Evolutionary conservation across 352 stramenopile genomes (phyloP), one percentile per base, ranked within the genome.

Genomic region (Phytophthora podocarpi): DNA sequence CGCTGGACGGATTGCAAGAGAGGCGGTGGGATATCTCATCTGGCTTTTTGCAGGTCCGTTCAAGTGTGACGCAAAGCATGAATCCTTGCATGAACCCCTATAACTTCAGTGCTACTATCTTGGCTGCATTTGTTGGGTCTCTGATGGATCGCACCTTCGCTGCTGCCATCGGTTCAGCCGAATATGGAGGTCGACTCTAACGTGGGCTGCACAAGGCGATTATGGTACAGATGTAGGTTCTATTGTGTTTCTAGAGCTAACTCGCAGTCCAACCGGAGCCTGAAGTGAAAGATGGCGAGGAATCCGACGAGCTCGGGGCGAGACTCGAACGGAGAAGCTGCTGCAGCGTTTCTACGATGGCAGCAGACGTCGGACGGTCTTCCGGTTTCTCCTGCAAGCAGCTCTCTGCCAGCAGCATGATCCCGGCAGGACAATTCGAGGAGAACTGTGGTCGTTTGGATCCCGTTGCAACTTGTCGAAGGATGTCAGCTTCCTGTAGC

Each of bases 361-460:
- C 64, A 2, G 63, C 15, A 4, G 67, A 51, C 4, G 52, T 78
- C 26, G 70, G 74, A 11, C 74, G 74, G 15, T 74, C 43, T 12
- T 63, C 42, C 2, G 74, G 70, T 12, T 80, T 64, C 43, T 64
- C 47, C 54, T 78, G 61, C 20, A 82, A 43, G 24, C 73, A 82
- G 2, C 55, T 60, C 27, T 82, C 62, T 1, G 73, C 73, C 36
- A 82, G 10, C 13, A 77, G 30, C 40, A 75, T 35, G 31, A 90
- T 81, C 30, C 54, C 52, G 20, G 51, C 64, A 0, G 78, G 78
- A 13, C 76, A 87, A 3, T 63, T 47, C 13, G 56, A 18, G 0
- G 74, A 79, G 64, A 90, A 90, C 26, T 68, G 42, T 4, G 74
- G 74, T 13, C 74, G 67, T 12, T 82, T 28, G 27, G 61, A 34